A percentile compares a stretch with the other conserved stretches of the same genome.
These are phyloP conservation scores for Stagonosporopsis cucurbitacearum DNA, from an alignment of 2,329 filamentous ascomycete species.

Conservation along the genomic window DNA sequence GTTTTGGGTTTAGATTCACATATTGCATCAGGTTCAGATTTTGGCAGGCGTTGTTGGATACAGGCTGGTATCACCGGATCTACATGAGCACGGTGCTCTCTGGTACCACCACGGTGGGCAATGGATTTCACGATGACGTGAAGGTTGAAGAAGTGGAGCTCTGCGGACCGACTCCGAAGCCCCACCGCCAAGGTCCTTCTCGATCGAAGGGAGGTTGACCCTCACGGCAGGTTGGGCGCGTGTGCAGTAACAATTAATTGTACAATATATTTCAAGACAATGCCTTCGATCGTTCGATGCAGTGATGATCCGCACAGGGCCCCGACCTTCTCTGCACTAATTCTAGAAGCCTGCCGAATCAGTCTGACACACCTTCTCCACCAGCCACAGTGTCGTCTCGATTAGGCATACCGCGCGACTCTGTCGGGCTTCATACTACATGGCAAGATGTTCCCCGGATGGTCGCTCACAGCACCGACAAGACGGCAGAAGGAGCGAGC, in stretches of 20 bases:
- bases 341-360: neutral
- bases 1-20: slow-evolving; percentile 34
- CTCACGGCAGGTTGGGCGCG: neutral
- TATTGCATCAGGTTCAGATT: slow-evolving; percentile 28
- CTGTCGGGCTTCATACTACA: slow-evolving; percentile 27
- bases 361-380: neutral
- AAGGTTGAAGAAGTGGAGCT: slow-evolving; percentile 8
- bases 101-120: slow-evolving; percentile 18
- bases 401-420: slow-evolving; percentile 28
- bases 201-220: neutral
- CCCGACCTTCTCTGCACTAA: neutral
- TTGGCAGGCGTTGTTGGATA: slow-evolving; percentile 30
- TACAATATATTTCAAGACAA: slow-evolving; percentile 2
- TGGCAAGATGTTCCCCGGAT: slow-evolving; percentile 18
- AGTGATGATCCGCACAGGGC: neutral
- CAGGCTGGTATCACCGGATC: slow-evolving; percentile 15
- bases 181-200: neutral
- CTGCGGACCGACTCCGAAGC: slow-evolving; percentile 8
- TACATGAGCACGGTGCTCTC: slow-evolving; percentile 14
- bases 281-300: too few relatives aligned
- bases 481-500: slow-evolving; percentile 35
- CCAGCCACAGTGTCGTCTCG: slow-evolving; percentile 7
- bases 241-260: neutral
- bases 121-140: slow-evolving; percentile 38
- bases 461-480: slow-evolving; percentile 17